Conservation (phyloP, 2,329 filamentous ascomycete genomes). For the Diplodia sapinea region DNA sequence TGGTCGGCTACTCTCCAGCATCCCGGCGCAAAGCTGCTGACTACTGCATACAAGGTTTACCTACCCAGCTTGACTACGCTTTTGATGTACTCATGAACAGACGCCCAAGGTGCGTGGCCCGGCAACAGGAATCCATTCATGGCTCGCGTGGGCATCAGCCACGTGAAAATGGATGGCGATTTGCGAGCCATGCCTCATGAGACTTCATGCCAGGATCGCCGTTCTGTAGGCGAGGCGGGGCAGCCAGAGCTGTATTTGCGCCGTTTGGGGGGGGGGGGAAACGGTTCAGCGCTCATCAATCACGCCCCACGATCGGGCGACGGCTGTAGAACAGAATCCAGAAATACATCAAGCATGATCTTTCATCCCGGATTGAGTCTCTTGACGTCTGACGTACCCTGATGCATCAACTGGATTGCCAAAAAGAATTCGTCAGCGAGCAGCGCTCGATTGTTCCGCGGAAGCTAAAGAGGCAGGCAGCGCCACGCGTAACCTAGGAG, state of each 20-base stretch:
- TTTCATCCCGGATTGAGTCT: neutral
- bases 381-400: neutral
- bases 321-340: neutral
- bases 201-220: neutral
- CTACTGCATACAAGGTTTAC: constrained; percentile 1
- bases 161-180: neutral
- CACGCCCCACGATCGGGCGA: constrained; percentile 1
- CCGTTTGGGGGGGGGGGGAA: neutral
- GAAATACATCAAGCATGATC: neutral
- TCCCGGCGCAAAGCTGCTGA: neutral
- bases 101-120: neutral
- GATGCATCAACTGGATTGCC: constrained; percentile 6
- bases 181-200: neutral
- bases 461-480: neutral
- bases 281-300: neutral
- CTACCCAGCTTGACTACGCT: neutral
- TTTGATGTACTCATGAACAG: neutral
- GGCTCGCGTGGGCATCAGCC: constrained; percentile 1
- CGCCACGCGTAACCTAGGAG: neutral
- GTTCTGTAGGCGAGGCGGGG: constrained; percentile 11
- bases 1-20: constrained; percentile 12
- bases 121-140: neutral
- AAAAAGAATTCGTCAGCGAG: neutral
- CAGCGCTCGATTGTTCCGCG: neutral
- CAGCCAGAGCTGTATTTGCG: neutral